These are phyloP conservation scores for Clitopilus hobsonii DNA, from an alignment of 768 basidiomycete species.

Conservation along the genomic window DNA sequence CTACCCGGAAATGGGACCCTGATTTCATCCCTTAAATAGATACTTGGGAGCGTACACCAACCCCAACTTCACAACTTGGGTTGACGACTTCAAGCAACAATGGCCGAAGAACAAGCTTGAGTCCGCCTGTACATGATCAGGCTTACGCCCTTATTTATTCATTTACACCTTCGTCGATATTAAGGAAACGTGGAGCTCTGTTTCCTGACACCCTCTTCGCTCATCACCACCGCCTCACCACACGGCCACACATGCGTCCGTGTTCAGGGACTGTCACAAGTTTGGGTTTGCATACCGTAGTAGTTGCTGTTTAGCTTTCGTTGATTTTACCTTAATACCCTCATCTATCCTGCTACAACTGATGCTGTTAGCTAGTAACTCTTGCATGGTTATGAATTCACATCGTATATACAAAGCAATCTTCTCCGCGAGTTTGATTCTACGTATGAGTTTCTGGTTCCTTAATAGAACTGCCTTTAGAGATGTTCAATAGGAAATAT, in stretches of 20 bases:
- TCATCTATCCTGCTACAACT: not conserved
- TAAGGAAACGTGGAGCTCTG: not conserved
- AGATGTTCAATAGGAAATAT: too few relatives aligned
- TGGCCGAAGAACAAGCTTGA: constrained; percentile 35
- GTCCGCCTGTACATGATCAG: constrained; percentile 11
- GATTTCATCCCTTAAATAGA: constrained; percentile 11
- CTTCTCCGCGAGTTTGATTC: too few relatives aligned
- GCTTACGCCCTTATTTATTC: not conserved
- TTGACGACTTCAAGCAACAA: constrained; percentile 24
- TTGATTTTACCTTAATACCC: not conserved
- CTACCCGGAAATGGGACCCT: not conserved
- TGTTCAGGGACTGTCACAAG: not conserved
- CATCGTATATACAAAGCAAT: not conserved
- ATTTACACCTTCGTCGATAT: not conserved
- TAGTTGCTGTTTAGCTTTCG: constrained; percentile 1
- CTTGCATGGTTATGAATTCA: not conserved
- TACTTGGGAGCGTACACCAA: constrained; percentile 37
- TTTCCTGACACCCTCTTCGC: not conserved
- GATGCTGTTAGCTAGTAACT: not conserved
- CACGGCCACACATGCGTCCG: not conserved
- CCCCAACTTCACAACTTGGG: constrained; percentile 37
- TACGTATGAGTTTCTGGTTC: too few relatives aligned
- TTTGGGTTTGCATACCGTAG: constrained; percentile 1
- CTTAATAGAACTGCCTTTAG: too few relatives aligned
- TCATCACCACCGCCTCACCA: not conserved